phyloP scores from a whole-genome alignment of 2,329 filamentous ascomycete species.

The Thelonectria olida region DNA sequence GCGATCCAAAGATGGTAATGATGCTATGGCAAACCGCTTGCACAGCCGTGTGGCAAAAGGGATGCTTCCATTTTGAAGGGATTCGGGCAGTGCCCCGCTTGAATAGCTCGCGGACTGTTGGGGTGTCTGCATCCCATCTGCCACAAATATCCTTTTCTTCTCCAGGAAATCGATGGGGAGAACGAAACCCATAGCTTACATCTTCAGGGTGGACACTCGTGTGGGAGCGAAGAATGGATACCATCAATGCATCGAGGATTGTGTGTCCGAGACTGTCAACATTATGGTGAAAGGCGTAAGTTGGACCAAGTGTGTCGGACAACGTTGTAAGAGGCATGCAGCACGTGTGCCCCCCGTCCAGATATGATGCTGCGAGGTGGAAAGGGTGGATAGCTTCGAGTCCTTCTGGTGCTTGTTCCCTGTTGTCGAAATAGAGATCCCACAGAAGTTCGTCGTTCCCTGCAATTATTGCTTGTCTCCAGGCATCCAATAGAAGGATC shows the following conservation, averaged over 20 bases:
- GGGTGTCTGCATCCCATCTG: slow-evolving; percentile 6
- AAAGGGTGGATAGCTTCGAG: neutral
- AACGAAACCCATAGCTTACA: neutral
- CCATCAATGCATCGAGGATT: neutral
- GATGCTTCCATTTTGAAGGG: neutral
- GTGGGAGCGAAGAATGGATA: neutral
- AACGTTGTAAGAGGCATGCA: neutral
- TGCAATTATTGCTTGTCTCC: neutral
- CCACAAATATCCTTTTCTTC: slow-evolving; percentile 8
- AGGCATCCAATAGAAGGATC: neutral
- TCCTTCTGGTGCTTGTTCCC: neutral
- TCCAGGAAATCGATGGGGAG: neutral
- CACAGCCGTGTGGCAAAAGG: slow-evolving; percentile 6
- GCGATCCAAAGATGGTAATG: neutral
- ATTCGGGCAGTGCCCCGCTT: neutral
- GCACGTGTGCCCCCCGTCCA: neutral
- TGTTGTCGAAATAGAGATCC: rapidly evolving
- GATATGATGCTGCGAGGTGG: neutral
- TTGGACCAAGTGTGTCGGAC: rapidly evolving
- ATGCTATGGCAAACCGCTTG: slow-evolving; percentile 1
- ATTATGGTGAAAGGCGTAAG: neutral
- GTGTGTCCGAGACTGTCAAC: neutral
- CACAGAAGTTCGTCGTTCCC: neutral
- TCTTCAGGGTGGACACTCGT: neutral
- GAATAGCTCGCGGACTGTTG: neutral